Conservation (phyloP, 1,139 yeast species). For the Geotrichum bryndzae region DNA sequence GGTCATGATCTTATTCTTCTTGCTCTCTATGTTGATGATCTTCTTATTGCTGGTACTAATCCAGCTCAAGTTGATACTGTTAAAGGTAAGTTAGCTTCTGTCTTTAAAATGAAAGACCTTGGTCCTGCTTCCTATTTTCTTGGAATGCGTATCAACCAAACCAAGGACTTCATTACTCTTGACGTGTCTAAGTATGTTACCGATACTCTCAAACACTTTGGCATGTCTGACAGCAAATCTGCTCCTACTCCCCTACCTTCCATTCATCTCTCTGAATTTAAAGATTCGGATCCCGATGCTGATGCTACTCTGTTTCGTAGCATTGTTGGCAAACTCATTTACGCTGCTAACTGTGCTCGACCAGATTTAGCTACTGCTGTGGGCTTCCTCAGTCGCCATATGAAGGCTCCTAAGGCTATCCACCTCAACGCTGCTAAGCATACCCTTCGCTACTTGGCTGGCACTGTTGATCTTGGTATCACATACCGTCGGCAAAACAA, state of each 20-base stretch:
- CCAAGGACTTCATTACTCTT: neutral
- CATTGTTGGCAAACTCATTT: slow-evolving; percentile 18
- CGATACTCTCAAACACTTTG: neutral
- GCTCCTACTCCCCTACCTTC: neutral
- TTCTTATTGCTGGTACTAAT: too few relatives aligned
- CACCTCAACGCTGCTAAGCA: slow-evolving; percentile 13
- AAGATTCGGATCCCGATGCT: neutral
- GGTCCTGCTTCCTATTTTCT: neutral
- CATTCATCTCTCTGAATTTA: neutral
- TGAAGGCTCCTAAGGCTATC: neutral
- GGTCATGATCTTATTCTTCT: too few relatives aligned
- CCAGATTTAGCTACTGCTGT: slow-evolving; percentile 19
- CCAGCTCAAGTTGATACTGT: too few relatives aligned
- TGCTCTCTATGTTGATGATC: too few relatives aligned
- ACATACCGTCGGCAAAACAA: neutral
- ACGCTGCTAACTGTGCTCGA: slow-evolving; percentile 20
- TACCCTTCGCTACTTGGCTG: slow-evolving; percentile 18
- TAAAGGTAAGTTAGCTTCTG: too few relatives aligned
- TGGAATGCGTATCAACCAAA: neutral
- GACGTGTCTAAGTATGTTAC: neutral
- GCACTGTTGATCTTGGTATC: slow-evolving; percentile 1
- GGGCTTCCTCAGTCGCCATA: neutral
- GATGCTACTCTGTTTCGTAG: slow-evolving; percentile 18
- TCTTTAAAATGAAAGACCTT: too few relatives aligned
- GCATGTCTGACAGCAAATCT: neutral